These are phyloP conservation scores for Adansonia rubrostipa DNA, from an alignment of 441 rosid species.

Conservation along the genomic window DNA sequence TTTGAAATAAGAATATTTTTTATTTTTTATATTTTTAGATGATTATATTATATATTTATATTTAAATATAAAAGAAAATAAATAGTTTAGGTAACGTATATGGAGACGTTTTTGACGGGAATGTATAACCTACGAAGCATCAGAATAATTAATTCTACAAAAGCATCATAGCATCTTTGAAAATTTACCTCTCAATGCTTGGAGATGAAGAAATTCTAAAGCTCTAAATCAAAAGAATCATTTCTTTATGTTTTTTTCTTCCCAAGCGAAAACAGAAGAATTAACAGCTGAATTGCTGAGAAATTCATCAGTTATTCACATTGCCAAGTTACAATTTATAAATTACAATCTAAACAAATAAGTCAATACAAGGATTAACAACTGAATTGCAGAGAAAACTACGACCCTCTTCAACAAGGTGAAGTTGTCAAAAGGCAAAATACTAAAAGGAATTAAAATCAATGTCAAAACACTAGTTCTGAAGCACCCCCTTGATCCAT, in stretches of 20 bases:
- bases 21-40: too few relatives aligned
- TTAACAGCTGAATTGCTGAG: not conserved
- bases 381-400: not conserved
- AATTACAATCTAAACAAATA: not conserved
- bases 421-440: not conserved
- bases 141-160: not conserved
- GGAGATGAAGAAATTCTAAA: not conserved
- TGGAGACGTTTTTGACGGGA: too few relatives aligned
- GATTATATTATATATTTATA: too few relatives aligned
- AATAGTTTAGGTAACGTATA: too few relatives aligned
- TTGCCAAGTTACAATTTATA: slow-evolving; percentile 9
- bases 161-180: not conserved
- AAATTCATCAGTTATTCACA: slow-evolving; percentile 10
- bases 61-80: too few relatives aligned
- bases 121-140: too few relatives aligned
- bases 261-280: not conserved
- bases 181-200: not conserved
- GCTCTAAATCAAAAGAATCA: not conserved
- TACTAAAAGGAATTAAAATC: not conserved
- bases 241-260: not conserved
- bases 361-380: slow-evolving; percentile 6
- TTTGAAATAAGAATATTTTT: too few relatives aligned
- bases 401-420: not conserved
- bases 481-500: not conserved
- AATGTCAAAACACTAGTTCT: not conserved